Conservation (phyloP, 148 eudicot genomes). For the Amaranthus cruentus region DNA sequence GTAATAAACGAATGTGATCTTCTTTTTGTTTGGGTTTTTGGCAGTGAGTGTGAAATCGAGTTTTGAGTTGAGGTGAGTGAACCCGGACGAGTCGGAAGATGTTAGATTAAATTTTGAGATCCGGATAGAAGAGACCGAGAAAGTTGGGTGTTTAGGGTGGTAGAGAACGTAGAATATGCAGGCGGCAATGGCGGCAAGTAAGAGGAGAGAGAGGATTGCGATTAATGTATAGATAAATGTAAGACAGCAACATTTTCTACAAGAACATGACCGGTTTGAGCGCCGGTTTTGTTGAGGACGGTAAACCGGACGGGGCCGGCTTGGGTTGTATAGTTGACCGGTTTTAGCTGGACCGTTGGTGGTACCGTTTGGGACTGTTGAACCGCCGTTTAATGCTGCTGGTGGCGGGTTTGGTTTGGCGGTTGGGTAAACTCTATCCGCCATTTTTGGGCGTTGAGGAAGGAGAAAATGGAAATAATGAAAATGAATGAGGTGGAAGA, state of each 20-base stretch:
- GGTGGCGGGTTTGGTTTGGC: constrained; percentile 49
- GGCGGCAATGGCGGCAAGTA: constrained; percentile 61
- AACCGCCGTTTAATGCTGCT: constrained; percentile 22
- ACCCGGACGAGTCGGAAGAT: constrained; percentile 40
- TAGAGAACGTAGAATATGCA: constrained; percentile 64
- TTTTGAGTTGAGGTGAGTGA: constrained; percentile 37
- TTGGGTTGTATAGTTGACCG: constrained; percentile 51
- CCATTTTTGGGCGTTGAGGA: constrained; percentile 27
- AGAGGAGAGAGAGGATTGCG: constrained; percentile 40
- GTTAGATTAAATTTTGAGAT: constrained; percentile 60
- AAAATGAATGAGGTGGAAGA: not conserved
- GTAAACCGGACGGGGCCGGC: constrained; percentile 45
- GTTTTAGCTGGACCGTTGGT: constrained; percentile 21
- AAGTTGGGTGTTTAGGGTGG: constrained; percentile 75
- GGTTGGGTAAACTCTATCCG: constrained; percentile 71
- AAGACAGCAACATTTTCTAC: constrained; percentile 59
- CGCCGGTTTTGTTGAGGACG: constrained; percentile 40
- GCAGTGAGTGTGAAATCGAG: constrained; percentile 68
- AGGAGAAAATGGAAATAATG: not conserved
- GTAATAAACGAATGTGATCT: constrained; percentile 45
- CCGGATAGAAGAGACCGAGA: constrained; percentile 50
- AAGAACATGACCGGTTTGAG: constrained; percentile 34
- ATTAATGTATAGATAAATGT: constrained; percentile 60
- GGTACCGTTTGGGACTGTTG: constrained; percentile 3
- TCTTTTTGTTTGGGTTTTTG: constrained; percentile 73